Conservation (phyloP, 2,329 filamentous ascomycete genomes). For the Scopulariopsis brevicaulis region DNA sequence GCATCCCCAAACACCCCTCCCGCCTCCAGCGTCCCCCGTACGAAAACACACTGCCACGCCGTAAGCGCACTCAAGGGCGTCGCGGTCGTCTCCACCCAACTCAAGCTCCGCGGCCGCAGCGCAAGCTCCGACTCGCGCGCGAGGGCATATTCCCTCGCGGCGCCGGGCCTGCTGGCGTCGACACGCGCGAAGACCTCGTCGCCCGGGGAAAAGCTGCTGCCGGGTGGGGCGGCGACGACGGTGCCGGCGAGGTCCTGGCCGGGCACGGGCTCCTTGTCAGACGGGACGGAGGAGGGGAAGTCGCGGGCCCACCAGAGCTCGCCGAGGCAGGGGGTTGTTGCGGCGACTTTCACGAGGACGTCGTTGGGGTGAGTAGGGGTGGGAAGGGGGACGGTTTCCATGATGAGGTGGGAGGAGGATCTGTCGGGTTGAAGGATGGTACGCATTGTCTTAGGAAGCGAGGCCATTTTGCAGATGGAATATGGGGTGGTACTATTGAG, state of each 20-base stretch:
- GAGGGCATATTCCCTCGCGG: slow-evolving; percentile 20
- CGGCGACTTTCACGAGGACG: slow-evolving; percentile 19
- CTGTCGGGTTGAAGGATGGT: slow-evolving; percentile 13
- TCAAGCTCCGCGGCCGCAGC: slow-evolving; percentile 17
- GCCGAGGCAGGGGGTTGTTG: slow-evolving; percentile 18
- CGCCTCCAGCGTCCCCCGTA: slow-evolving; percentile 18
- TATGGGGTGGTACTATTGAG: background rate
- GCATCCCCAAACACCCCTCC: slow-evolving; percentile 15
- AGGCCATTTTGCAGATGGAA: background rate
- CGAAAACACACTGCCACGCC: slow-evolving; percentile 26
- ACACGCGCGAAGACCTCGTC: slow-evolving; percentile 22
- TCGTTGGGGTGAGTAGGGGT: slow-evolving; percentile 11
- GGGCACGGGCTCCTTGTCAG: slow-evolving; percentile 14
- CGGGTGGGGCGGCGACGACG: slow-evolving; percentile 16
- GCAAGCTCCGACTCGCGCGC: slow-evolving; percentile 18
- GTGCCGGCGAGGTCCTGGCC: slow-evolving; percentile 25
- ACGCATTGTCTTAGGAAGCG: slow-evolving; percentile 11
- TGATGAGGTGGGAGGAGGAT: slow-evolving; percentile 9
- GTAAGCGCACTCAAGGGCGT: slow-evolving; percentile 27
- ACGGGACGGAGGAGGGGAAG: slow-evolving; percentile 10
- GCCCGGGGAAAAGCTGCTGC: slow-evolving; percentile 19
- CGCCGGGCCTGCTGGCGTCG: slow-evolving; percentile 14
- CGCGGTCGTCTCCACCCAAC: slow-evolving; percentile 22
- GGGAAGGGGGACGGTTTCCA: slow-evolving; percentile 12
- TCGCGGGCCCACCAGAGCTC: slow-evolving; percentile 18